phyloP scores from a whole-genome alignment of 768 basidiomycete species.

The Piloderma croceum region DNA sequence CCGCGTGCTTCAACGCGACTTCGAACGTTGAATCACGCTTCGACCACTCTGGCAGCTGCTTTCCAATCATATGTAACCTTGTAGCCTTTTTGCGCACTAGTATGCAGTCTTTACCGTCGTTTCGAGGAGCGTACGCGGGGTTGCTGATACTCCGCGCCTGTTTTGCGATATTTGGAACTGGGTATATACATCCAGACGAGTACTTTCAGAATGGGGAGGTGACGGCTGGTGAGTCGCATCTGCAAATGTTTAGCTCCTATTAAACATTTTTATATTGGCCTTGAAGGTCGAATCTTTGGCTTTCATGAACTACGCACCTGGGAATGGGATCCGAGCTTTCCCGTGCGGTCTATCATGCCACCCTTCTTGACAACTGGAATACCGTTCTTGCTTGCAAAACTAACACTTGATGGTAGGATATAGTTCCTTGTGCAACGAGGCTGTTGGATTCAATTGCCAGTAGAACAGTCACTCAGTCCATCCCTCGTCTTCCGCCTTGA shows the following conservation, averaged over 20 bases:
- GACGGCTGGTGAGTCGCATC: conserved; percentile 24
- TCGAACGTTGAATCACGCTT: too few species aligned
- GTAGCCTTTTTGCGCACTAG: too few species aligned
- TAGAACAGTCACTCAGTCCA: conserved; percentile 8
- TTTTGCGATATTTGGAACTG: conserved; percentile 29
- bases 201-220: conserved; percentile 37
- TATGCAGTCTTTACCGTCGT: too few species aligned
- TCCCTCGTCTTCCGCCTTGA: conserved; percentile 24
- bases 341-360: conserved; percentile 31
- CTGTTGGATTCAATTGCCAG: background rate
- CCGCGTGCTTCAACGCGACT: too few species aligned
- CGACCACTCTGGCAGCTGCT: too few species aligned
- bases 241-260: background rate
- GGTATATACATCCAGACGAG: conserved; percentile 39
- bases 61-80: too few species aligned
- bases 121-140: conserved; percentile 5
- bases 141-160: conserved; percentile 15
- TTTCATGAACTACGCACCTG: conserved; percentile 26
- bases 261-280: conserved; percentile 7
- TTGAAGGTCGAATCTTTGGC: conserved; percentile 18
- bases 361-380: conserved; percentile 28
- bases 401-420: conserved; percentile 19
- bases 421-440: too few species aligned
- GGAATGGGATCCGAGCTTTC: conserved; percentile 33
- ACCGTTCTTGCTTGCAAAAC: conserved; percentile 19